Conservation (phyloP, 73 alveolate species). For the Blepharisma stoltei region DNA sequence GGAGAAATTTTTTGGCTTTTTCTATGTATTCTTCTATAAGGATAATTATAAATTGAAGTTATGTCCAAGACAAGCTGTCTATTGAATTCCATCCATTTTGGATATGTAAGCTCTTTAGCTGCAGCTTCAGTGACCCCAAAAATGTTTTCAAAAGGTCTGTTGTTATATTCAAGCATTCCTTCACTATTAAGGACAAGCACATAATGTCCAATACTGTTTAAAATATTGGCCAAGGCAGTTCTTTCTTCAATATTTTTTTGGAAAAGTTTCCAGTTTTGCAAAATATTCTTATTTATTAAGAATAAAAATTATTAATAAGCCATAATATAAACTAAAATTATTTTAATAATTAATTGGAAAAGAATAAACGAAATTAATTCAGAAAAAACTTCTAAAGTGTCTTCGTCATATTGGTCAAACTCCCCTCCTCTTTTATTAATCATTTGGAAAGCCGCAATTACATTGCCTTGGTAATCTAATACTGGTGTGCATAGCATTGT, state of each 20-base stretch:
- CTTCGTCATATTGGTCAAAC: background rate
- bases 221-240: background rate
- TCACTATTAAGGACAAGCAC: background rate
- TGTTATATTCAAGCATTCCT: background rate
- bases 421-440: conserved; percentile 27
- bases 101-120: background rate
- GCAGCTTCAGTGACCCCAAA: background rate
- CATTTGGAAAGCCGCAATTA: background rate
- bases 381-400: background rate
- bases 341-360: no score
- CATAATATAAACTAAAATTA: no score
- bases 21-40: background rate
- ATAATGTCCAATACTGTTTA: background rate
- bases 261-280: background rate
- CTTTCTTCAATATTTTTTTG: conserved; percentile 8
- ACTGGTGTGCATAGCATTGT: background rate
- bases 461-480: background rate
- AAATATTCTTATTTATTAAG: no score
- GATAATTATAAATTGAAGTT: background rate
- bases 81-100: background rate
- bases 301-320: no score
- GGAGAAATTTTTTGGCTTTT: conserved; percentile 5
- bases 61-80: background rate
- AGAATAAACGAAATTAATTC: background rate
- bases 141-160: background rate